These are phyloP conservation scores for Epicoccum nigrum DNA, from an alignment of 2,329 filamentous ascomycete genomes.

Conservation along the genomic window DNA sequence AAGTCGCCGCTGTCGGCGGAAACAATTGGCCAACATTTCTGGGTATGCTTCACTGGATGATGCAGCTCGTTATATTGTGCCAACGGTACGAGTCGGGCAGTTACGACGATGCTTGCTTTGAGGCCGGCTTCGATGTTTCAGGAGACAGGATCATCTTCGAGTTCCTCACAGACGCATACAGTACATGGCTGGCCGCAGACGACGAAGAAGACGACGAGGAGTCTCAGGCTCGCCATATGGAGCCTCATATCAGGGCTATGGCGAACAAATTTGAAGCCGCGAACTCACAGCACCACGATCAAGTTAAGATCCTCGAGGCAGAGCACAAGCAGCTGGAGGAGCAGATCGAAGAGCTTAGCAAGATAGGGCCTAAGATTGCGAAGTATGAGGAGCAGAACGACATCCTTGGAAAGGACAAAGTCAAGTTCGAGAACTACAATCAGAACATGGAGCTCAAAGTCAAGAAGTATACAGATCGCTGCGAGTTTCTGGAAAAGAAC, in stretches of 20 bases:
- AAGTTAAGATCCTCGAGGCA: slow-evolving; percentile 83
- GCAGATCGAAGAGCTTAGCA: slow-evolving; percentile 89
- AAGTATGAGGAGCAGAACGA: slow-evolving; percentile 88
- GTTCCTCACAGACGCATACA: slow-evolving; percentile 87
- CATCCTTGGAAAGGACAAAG: slow-evolving; percentile 90
- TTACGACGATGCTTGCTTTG: slow-evolving; percentile 89
- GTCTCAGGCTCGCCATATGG: slow-evolving; percentile 69
- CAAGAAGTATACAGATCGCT: slow-evolving; percentile 84
- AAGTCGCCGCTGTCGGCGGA: slow-evolving; percentile 91
- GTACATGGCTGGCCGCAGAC: slow-evolving; percentile 89
- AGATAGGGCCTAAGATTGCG: slow-evolving; percentile 80
- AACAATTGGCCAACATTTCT: slow-evolving; percentile 98
- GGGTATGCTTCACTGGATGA: slow-evolving; percentile 96
- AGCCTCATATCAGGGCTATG: slow-evolving; percentile 88
- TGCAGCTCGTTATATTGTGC: slow-evolving; percentile 95
- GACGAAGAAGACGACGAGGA: slow-evolving; percentile 78
- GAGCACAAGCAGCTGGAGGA: slow-evolving; percentile 81
- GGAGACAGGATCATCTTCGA: slow-evolving; percentile 94
- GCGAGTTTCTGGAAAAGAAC: slow-evolving; percentile 83
- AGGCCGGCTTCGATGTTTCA: slow-evolving; percentile 84
- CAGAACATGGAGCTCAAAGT: slow-evolving; percentile 80
- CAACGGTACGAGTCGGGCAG: slow-evolving; percentile 78
- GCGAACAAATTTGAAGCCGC: slow-evolving; percentile 82
- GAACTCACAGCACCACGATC: slow-evolving; percentile 82
- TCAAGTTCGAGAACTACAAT: slow-evolving; percentile 97